These are phyloP conservation scores for Paracamarosporium sp. DNA, from an alignment of 2,329 filamentous ascomycete genomes.

Conservation along the genomic window DNA sequence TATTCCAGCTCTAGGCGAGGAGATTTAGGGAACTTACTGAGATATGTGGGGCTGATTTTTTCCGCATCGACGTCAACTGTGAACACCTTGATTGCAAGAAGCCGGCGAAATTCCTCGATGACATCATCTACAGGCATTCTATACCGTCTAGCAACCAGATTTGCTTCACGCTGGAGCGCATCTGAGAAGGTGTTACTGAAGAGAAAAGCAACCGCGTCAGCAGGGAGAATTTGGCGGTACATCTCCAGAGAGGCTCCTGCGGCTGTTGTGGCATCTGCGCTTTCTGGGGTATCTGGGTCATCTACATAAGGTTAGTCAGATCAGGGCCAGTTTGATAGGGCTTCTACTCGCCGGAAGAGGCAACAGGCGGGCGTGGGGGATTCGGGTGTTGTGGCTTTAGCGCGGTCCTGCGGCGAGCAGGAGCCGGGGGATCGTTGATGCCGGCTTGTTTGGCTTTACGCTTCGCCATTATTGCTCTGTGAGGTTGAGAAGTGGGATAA, in stretches of 20 bases:
- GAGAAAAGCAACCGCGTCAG: neutral
- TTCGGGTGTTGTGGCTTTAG: neutral
- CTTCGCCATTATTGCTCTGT: neutral
- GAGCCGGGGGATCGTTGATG: neutral
- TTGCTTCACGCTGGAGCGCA: neutral
- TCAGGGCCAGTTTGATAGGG: neutral
- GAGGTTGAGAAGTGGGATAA: neutral
- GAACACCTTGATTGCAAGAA: slow-evolving; percentile 5
- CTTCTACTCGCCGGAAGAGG: neutral
- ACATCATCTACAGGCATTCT: neutral
- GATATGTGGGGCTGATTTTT: neutral
- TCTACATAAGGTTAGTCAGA: neutral
- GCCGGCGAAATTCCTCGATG: neutral
- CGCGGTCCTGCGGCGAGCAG: neutral
- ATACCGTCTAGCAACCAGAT: neutral
- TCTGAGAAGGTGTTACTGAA: neutral
- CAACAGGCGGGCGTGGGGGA: neutral
- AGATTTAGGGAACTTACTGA: neutral
- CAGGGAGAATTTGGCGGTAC: neutral
- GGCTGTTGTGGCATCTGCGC: neutral
- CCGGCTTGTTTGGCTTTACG: neutral
- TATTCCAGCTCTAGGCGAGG: accelerated
- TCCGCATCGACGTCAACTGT: neutral
- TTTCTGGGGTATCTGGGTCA: neutral
- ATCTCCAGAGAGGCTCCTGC: neutral